Percentiles rank a stretch among this genome's conserved stretches.
phyloP scores from a whole-genome alignment of 768 basidiomycete genomes.

The Tylopilus cervinicoccineus region DNA sequence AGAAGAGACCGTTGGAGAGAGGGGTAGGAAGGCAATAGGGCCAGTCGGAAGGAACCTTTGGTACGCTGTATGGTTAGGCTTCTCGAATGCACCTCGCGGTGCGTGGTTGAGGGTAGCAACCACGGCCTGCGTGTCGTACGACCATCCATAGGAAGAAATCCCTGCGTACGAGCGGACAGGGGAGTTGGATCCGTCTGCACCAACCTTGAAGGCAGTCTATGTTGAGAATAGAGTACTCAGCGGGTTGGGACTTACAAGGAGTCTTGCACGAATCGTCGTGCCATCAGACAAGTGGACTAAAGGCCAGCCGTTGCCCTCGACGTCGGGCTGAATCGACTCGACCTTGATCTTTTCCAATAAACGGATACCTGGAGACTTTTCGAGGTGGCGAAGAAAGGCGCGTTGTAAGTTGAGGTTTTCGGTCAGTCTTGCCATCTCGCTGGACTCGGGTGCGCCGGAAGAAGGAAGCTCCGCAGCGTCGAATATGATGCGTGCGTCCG shows the following conservation, averaged over 20 bases:
- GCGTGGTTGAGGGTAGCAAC: slow-evolving; percentile 84
- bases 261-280: slow-evolving; percentile 58
- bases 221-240: not conserved
- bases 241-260: slow-evolving; percentile 53
- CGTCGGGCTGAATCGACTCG: slow-evolving; percentile 51
- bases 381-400: slow-evolving; percentile 67
- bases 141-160: slow-evolving; percentile 88
- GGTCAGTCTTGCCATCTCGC: slow-evolving; percentile 76
- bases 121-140: slow-evolving; percentile 84
- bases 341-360: slow-evolving; percentile 76
- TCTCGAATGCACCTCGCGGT: slow-evolving; percentile 57
- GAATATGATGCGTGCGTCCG: slow-evolving; percentile 75
- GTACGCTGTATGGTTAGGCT: slow-evolving; percentile 77
- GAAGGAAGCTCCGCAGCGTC: slow-evolving; percentile 43
- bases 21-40: slow-evolving; percentile 91
- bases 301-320: slow-evolving; percentile 68
- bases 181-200: slow-evolving; percentile 94
- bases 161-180: slow-evolving; percentile 85
- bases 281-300: slow-evolving; percentile 70
- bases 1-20: slow-evolving; percentile 73
- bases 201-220: slow-evolving; percentile 50
- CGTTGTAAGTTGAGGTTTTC: slow-evolving; percentile 94
- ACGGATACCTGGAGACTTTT: slow-evolving; percentile 46
- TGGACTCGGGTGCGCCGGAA: slow-evolving; percentile 26
- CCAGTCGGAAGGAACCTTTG: slow-evolving; percentile 95